phyloP scores from a whole-genome alignment of 2,329 filamentous ascomycete species.

The Cordyceps farinosa region DNA sequence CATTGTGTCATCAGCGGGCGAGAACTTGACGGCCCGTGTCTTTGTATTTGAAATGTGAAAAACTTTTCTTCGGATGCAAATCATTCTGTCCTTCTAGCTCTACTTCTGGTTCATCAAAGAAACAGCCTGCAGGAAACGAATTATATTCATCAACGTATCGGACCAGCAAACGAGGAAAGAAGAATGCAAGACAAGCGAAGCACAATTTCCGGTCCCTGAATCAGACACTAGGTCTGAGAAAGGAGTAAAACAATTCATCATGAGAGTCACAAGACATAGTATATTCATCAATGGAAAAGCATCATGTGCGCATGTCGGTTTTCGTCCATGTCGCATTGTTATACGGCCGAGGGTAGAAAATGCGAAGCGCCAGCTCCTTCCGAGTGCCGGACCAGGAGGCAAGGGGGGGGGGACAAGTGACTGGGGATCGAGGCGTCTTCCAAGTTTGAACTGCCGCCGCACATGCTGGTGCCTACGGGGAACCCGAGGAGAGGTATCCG shows the following conservation, averaged over 20 bases:
- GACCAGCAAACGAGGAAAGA: neutral
- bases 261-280: neutral
- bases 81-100: neutral
- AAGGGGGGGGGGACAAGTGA: neutral
- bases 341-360: no score
- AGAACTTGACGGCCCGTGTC: neutral
- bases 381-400: neutral
- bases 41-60: neutral
- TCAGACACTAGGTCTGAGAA: no score
- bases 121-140: neutral
- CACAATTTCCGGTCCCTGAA: neutral
- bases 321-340: no score
- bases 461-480: neutral
- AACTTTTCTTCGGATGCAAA: neutral
- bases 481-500: neutral
- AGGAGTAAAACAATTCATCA: neutral
- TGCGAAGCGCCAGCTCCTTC: no score
- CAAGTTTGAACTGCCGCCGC: neutral
- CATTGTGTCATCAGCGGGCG: constrained; percentile 5
- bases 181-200: neutral
- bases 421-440: neutral
- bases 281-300: no score
- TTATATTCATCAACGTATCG: neutral
- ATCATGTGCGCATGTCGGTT: no score
- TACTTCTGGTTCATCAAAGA: neutral